Evolutionary conservation across 2,329 filamentous ascomycete species (phyloP).

Genomic region (Scedosporium minutisporum): DNA sequence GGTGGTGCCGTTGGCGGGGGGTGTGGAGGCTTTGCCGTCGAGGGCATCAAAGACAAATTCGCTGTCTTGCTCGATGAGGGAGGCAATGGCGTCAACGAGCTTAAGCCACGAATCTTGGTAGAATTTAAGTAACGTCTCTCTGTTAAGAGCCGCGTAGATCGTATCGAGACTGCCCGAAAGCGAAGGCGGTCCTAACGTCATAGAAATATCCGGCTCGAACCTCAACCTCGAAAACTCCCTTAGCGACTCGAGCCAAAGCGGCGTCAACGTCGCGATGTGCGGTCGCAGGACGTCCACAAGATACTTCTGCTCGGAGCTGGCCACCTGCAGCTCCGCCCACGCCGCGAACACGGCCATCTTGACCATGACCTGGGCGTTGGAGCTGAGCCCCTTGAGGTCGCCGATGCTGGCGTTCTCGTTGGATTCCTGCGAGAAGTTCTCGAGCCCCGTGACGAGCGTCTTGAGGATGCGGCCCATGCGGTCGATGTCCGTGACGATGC

Average conservation of each 20-base stretch:
- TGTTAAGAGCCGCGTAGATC: slow-evolving; percentile 88
- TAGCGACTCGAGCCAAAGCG: slow-evolving; percentile 86
- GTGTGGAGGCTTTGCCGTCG: slow-evolving; percentile 64
- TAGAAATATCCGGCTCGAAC: slow-evolving; percentile 96
- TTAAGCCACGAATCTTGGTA: slow-evolving; percentile 98
- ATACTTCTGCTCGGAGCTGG: slow-evolving; percentile 85
- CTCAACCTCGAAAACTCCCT: slow-evolving; percentile 86
- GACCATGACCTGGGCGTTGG: slow-evolving; percentile 96
- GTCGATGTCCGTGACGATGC: slow-evolving; percentile 94
- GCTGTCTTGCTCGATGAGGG: slow-evolving; percentile 93
- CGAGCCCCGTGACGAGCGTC: slow-evolving; percentile 78
- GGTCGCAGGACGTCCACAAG: slow-evolving; percentile 80
- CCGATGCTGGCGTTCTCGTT: slow-evolving; percentile 69
- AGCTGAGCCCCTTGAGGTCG: slow-evolving; percentile 83
- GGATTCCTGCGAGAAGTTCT: slow-evolving; percentile 77
- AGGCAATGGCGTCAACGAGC: slow-evolving; percentile 93
- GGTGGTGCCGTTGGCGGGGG: slow-evolving; percentile 42
- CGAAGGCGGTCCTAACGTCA: slow-evolving; percentile 71
- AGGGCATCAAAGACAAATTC: slow-evolving; percentile 95
- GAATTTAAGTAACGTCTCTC: slow-evolving; percentile 86
- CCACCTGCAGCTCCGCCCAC: slow-evolving; percentile 94
- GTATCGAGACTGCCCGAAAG: slow-evolving; percentile 81
- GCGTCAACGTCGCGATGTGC: slow-evolving; percentile 81
- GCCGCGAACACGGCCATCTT: slow-evolving; percentile 95
- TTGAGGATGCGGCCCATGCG: slow-evolving; percentile 98